Evolutionary conservation across 768 basidiomycete species (phyloP).

Genomic region (Pleurotus tuber-regium): DNA sequence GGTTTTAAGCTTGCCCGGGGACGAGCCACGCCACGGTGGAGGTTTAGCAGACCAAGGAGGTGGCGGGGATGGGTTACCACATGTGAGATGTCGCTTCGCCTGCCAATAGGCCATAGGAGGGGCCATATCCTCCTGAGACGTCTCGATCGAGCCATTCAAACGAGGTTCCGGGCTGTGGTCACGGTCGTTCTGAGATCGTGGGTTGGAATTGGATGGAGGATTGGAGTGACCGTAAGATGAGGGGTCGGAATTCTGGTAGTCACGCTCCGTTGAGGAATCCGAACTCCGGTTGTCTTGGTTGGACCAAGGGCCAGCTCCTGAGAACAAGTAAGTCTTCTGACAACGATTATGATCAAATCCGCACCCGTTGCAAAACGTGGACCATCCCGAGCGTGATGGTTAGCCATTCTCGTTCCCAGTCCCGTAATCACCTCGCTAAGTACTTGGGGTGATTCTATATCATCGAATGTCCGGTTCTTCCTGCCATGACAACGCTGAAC

Average conservation of each 20-base stretch:
- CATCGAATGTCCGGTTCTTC: no score
- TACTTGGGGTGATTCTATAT: no score
- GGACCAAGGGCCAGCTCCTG: constrained; percentile 8
- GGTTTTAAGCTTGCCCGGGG: constrained; percentile 87
- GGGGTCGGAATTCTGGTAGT: constrained; percentile 8
- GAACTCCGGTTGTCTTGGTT: constrained; percentile 5
- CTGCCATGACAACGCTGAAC: no score
- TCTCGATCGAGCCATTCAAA: constrained; percentile 44
- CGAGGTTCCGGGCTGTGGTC: constrained; percentile 31
- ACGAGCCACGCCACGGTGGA: constrained; percentile 75
- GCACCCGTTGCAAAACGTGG: constrained; percentile 4
- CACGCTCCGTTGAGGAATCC: constrained; percentile 8
- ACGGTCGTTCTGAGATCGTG: constrained; percentile 2
- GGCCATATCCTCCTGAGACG: constrained; percentile 38
- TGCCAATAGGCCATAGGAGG: constrained; percentile 82
- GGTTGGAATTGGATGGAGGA: constrained; percentile 2
- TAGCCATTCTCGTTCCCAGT: constrained; percentile 5
- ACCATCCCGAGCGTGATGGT: constrained; percentile 1
- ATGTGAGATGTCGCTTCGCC: constrained; percentile 86
- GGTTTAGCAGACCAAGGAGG: constrained; percentile 65
- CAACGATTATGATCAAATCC: background rate
- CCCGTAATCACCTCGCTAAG: no score
- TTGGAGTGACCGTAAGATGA: constrained; percentile 5
- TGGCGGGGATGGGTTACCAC: constrained; percentile 78
- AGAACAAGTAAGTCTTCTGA: no score